These are phyloP conservation scores for Yarrowia yakushimensis DNA, from an alignment of 805 yeast genomes.

Conservation along the genomic window DNA sequence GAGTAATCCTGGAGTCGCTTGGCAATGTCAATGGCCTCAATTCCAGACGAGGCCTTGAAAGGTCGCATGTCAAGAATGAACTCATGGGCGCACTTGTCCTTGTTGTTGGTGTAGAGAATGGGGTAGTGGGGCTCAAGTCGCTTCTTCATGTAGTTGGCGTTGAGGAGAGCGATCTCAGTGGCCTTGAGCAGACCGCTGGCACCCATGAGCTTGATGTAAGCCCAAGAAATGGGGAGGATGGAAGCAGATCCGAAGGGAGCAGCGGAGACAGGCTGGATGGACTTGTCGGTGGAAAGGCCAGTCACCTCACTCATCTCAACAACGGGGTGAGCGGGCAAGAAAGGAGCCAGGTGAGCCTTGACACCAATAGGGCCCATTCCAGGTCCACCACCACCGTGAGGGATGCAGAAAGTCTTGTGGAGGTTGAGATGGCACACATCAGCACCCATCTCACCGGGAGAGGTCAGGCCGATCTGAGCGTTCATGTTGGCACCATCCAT, in stretches of 20 bases:
- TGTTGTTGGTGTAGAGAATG: conserved; percentile 64
- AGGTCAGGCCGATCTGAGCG: conserved; percentile 95
- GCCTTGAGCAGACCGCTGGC: conserved; percentile 76
- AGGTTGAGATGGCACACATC: conserved; percentile 96
- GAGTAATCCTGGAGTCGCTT: conserved; percentile 97
- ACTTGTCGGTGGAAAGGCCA: conserved; percentile 29
- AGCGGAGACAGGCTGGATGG: conserved; percentile 74
- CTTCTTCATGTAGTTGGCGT: conserved; percentile 93
- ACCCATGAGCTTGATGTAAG: conserved; percentile 94
- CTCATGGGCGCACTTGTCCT: conserved; percentile 91
- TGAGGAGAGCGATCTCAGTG: conserved; percentile 87
- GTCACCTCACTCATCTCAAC: conserved; percentile 48
- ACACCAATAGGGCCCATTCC: conserved; percentile 99
- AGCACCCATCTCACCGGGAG: conserved; percentile 97
- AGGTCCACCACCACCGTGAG: conserved; percentile 99
- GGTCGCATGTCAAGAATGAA: conserved; percentile 88
- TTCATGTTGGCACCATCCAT: conserved; percentile 99
- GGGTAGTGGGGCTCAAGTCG: conserved; percentile 67
- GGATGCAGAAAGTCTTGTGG: conserved; percentile 96
- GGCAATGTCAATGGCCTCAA: conserved; percentile 95
- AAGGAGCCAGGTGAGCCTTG: conserved; percentile 70
- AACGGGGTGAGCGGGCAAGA: conserved; percentile 75
- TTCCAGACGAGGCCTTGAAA: conserved; percentile 64
- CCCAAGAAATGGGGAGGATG: conserved; percentile 87
- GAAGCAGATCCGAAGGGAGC: conserved; percentile 97